phyloP scores from a whole-genome alignment of 2,329 filamentous ascomycete species.

The Escovopsis weberi region DNA sequence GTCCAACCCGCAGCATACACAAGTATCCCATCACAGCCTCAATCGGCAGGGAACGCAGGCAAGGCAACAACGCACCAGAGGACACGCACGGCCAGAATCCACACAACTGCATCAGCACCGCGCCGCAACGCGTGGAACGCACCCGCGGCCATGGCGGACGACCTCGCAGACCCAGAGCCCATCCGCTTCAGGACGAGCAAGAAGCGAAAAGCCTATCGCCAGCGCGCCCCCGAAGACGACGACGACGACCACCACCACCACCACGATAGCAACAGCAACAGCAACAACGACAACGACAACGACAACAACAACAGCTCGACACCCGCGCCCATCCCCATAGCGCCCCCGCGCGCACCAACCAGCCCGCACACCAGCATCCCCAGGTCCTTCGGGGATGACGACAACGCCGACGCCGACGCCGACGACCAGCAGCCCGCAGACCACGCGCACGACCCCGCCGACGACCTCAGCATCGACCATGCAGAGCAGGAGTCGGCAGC shows the following conservation, averaged over 20 bases:
- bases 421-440: conserved; percentile 6
- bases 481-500: conserved; percentile 21
- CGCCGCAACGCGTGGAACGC: conserved; percentile 7
- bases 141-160: conserved; percentile 10
- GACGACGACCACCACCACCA: conserved; percentile 15
- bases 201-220: conserved; percentile 46
- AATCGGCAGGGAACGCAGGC: too few relatives aligned
- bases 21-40: too few relatives aligned
- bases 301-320: not conserved
- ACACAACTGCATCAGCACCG: too few relatives aligned
- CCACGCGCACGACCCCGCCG: too few relatives aligned
- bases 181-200: conserved; percentile 42
- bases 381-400: conserved; percentile 11
- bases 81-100: too few relatives aligned
- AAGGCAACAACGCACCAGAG: too few relatives aligned
- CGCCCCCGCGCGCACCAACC: conserved; percentile 1
- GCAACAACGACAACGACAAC: conserved; percentile 34
- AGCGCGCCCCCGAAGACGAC: conserved; percentile 21
- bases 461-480: too few relatives aligned
- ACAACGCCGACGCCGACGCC: not conserved
- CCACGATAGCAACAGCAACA: conserved; percentile 22
- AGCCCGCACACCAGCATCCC: not conserved
- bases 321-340: not conserved
- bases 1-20: not conserved
- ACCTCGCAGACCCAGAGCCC: conserved; percentile 9